Evolutionary conservation across 495 filamentous ascomycete species (phyloP).

Genomic region (Penicillium simplicissimum): DNA sequence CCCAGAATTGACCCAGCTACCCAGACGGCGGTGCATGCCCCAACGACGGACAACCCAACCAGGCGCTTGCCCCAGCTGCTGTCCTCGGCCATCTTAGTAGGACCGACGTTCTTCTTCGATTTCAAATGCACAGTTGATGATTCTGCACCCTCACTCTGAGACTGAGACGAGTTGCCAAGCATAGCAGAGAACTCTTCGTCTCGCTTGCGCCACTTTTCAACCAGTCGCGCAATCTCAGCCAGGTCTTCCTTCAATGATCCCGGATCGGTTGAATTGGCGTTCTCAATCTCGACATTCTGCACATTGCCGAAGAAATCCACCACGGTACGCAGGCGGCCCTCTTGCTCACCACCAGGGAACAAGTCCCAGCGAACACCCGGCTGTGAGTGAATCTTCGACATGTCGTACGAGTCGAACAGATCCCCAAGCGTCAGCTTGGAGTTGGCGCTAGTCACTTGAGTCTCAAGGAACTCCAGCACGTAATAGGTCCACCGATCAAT

Average conservation of each 20-base stretch:
- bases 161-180: slow-evolving; percentile 37
- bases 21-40: slow-evolving; percentile 69
- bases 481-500: slow-evolving; percentile 99
- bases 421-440: slow-evolving; percentile 88
- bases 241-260: slow-evolving; percentile 72
- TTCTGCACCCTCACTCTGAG: slow-evolving; percentile 24
- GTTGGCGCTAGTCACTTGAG: slow-evolving; percentile 76
- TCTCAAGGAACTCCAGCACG: slow-evolving; percentile 95
- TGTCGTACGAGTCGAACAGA: slow-evolving; percentile 93
- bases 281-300: slow-evolving; percentile 90
- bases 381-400: slow-evolving; percentile 87
- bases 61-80: slow-evolving; percentile 70
- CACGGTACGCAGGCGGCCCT: slow-evolving; percentile 71
- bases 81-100: slow-evolving; percentile 66
- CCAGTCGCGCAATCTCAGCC: slow-evolving; percentile 61
- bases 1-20: slow-evolving; percentile 55
- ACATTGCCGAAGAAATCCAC: slow-evolving; percentile 99
- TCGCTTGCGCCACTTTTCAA: slow-evolving; percentile 47
- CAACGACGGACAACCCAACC: slow-evolving; percentile 62
- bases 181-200: slow-evolving; percentile 36
- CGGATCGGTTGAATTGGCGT: slow-evolving; percentile 50
- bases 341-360: slow-evolving; percentile 76
- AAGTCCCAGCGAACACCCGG: slow-evolving; percentile 94
- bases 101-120: slow-evolving; percentile 44
- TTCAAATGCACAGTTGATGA: slow-evolving; percentile 27